phyloP scores from a whole-genome alignment of 345 rosid species.

The Schrenkiella parvula region DNA sequence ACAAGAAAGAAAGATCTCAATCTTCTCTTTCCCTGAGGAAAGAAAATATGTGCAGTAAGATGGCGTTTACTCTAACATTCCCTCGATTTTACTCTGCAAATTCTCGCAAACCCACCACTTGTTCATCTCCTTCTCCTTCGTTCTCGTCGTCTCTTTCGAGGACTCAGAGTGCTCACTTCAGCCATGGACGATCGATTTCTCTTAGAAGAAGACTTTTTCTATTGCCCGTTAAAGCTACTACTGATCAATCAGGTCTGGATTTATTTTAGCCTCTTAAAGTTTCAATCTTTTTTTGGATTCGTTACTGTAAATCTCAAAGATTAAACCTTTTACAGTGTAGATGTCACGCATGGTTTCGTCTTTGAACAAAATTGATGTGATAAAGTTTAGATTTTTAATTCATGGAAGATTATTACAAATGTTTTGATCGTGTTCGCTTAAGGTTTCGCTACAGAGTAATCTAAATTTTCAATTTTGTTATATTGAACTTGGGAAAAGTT shows the following conservation, averaged over 20 bases:
- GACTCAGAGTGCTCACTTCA: constrained; percentile 32
- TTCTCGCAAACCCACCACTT: constrained; percentile 39
- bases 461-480: too few species aligned
- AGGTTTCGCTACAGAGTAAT: not conserved
- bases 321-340: not conserved
- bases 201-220: constrained; percentile 40
- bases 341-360: not conserved
- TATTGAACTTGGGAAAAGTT: too few species aligned
- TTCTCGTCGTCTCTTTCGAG: constrained; percentile 14
- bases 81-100: constrained; percentile 51
- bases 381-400: not conserved
- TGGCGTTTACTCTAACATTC: constrained; percentile 52
- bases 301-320: not conserved
- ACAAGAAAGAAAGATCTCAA: not conserved
- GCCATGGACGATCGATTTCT: constrained; percentile 12
- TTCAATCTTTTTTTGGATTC: not conserved
- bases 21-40: not conserved
- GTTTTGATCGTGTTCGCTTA: not conserved
- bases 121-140: constrained; percentile 32
- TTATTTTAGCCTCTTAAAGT: not conserved
- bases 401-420: not conserved
- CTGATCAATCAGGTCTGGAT: constrained; percentile 63
- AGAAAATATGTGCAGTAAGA: constrained; percentile 27
- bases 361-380: not conserved
- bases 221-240: constrained; percentile 60